Evolutionary conservation across 306 rosid genomes (phyloP).

Genomic region (Dalbergia oliveri): DNA sequence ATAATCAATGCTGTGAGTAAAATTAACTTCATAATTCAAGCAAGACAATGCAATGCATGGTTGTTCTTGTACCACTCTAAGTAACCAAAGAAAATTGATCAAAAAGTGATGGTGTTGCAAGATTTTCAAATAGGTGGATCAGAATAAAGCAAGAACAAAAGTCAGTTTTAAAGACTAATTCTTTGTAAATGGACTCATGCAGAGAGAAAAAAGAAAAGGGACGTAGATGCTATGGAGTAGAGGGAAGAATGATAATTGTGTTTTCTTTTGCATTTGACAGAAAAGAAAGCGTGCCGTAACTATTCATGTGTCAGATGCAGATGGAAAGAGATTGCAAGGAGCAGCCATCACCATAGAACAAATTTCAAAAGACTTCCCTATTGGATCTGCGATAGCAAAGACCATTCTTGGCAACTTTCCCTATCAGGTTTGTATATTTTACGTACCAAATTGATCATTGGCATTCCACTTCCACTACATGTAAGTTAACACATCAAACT

Average conservation of each 20-base stretch:
- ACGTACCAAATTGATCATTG: neutral
- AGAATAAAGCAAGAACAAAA: neutral
- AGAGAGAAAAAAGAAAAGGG: neutral
- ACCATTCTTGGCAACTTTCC: slow-evolving; percentile 77
- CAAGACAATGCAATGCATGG: neutral
- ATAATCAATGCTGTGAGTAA: slow-evolving; percentile 68
- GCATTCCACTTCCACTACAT: neutral
- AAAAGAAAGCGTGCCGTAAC: slow-evolving; percentile 79
- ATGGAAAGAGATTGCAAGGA: slow-evolving; percentile 69
- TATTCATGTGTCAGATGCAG: slow-evolving; percentile 69
- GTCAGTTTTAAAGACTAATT: neutral
- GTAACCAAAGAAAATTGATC: neutral
- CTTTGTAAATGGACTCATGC: too few relatives aligned
- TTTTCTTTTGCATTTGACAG: slow-evolving; percentile 47
- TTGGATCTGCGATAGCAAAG: slow-evolving; percentile 91
- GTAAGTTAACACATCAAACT: neutral
- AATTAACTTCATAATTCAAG: neutral
- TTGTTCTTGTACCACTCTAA: too few relatives aligned
- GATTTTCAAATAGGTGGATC: neutral
- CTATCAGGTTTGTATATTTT: slow-evolving; percentile 67
- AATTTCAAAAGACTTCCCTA: slow-evolving; percentile 77
- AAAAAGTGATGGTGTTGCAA: neutral
- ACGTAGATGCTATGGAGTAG: neutral
- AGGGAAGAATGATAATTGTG: slow-evolving; percentile 6
- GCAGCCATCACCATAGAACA: slow-evolving; percentile 61